phyloP scores from a whole-genome alignment of 1,284 basidiomycete genomes.

The Xanthoconium separans region DNA sequence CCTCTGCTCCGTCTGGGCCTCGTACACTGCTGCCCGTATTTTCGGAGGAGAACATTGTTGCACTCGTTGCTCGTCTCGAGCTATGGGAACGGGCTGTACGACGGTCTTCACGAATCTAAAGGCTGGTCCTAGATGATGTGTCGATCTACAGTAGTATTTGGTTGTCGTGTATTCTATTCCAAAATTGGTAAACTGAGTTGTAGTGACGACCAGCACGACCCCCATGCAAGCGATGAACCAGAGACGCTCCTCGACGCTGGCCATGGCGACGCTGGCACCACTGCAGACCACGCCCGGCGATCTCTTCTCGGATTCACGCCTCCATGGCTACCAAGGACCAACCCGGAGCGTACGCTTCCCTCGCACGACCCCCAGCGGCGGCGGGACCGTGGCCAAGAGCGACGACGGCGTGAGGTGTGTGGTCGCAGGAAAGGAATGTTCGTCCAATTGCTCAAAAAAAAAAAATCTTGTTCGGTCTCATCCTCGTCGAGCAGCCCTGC shows the following conservation, averaged over 20 bases:
- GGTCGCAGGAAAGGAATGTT: conserved; percentile 74
- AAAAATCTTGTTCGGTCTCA: neutral
- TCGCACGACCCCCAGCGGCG: conserved; percentile 55
- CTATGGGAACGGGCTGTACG: conserved; percentile 31
- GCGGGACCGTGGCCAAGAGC: conserved; percentile 63
- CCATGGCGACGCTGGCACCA: conserved; percentile 3
- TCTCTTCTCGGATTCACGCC: conserved; percentile 43
- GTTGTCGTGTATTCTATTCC: conserved; percentile 3
- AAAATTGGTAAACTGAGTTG: conserved; percentile 12
- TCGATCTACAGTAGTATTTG: neutral
- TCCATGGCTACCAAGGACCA: conserved; percentile 45
- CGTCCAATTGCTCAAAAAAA: conserved; percentile 32
- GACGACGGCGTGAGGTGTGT: conserved; percentile 66
- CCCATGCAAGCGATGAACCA: conserved; percentile 26
- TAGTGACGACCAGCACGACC: neutral
- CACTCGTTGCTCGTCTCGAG: conserved; percentile 26
- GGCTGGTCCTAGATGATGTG: neutral
- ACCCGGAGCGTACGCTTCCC: conserved; percentile 54
- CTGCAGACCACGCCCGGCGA: conserved; percentile 19
- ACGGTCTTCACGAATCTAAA: conserved; percentile 17
- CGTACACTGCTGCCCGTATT: conserved; percentile 16
- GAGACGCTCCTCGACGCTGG: conserved; percentile 29
- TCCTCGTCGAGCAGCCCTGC: conserved; percentile 50
- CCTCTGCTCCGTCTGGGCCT: conserved; percentile 12
- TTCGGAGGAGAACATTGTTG: conserved; percentile 26